A percentile compares a stretch with the other conserved stretches of the same genome.
Evolutionary conservation across 805 yeast species (phyloP).

Genomic region (Myxozyma geophila): DNA sequence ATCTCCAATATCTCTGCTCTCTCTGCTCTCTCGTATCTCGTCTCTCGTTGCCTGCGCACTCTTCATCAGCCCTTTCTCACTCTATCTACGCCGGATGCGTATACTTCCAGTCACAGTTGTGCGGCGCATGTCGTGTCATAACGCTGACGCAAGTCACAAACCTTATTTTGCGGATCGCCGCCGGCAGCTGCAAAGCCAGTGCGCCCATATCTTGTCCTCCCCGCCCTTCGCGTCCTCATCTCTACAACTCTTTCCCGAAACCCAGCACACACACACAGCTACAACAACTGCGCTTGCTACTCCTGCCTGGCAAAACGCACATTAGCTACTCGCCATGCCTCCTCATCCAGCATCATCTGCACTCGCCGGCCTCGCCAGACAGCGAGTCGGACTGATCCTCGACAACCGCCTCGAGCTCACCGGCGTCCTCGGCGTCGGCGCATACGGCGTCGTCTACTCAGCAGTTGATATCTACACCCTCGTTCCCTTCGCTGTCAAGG

Average conservation of each 20-base stretch:
- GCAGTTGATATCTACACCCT: slow-evolving; percentile 61
- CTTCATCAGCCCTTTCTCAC: background rate
- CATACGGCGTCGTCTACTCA: slow-evolving; percentile 78
- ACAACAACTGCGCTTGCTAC: too few relatives aligned
- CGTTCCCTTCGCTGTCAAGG: slow-evolving; percentile 69
- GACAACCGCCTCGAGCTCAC: slow-evolving; percentile 37
- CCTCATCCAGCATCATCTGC: slow-evolving; percentile 20
- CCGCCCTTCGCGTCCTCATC: slow-evolving; percentile 9
- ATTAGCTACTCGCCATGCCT: background rate
- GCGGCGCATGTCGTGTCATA: slow-evolving; percentile 9
- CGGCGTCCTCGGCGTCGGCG: slow-evolving; percentile 71
- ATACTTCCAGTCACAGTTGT: slow-evolving; percentile 3
- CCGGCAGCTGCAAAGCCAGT: background rate
- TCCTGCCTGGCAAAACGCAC: too few relatives aligned
- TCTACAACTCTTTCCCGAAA: background rate
- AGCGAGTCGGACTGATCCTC: slow-evolving; percentile 37
- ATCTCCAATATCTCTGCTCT: too few relatives aligned
- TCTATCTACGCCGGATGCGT: background rate
- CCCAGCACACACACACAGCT: background rate
- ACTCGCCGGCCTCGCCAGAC: slow-evolving; percentile 26
- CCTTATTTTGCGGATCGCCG: slow-evolving; percentile 14
- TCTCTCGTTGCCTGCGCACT: background rate
- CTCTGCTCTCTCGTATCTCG: too few relatives aligned
- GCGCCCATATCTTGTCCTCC: slow-evolving; percentile 13
- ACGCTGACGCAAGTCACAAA: slow-evolving; percentile 1